Evolutionary conservation across 2,329 filamentous ascomycete species (phyloP), one percentile per base, ranked within the genome.

Genomic region (Lasiodiplodia citricola): DNA sequence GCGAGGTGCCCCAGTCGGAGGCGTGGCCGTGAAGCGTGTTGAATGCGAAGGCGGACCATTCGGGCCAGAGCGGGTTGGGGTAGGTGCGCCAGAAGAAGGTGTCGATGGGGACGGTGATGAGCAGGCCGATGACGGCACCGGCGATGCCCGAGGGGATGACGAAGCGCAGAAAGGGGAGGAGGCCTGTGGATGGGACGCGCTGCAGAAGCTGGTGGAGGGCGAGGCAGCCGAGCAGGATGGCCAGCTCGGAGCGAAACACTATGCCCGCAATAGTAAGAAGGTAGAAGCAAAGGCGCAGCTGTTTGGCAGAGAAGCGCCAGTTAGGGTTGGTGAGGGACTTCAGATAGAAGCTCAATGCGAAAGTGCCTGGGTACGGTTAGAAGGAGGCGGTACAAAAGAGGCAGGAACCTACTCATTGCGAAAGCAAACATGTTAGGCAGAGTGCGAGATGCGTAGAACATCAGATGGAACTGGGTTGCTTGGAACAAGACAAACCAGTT

Each of bases 371-470:
- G 55, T 4, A 37, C 18, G 25, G 58, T 66, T 13, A 51, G 31
- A 68, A 37, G 18, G 37, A 57, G 16, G 51, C 16, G 4, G 25
- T 23, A 23, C 1, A 21, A 13, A 14, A 7, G 21, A 41, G 18
- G 23, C 2, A 0, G 14, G 44, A 21, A 85, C 90, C 80, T 84
- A 95, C 91, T 93, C 69, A 97, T 82, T 11, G 89, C 88, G 82
- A 98, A 96, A 23, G 96, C 94, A 81, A 97, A 97, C 91, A 96
- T 97, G 78, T 99, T 99, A 2, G 96, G 96, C 72, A 99, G 82
- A 2, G 94, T 96, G 70, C 96, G 87, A 18, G 94, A 96, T 16
- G 94, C 91, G 83, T 99, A 99, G 80, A 93, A 99, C 70, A 96
- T 86, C 70, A 97, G 83, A 81, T 99, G 96, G 76, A 99, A 99